Conservation (phyloP, 768 basidiomycete species). For the Lentinula guzmanii region DNA sequence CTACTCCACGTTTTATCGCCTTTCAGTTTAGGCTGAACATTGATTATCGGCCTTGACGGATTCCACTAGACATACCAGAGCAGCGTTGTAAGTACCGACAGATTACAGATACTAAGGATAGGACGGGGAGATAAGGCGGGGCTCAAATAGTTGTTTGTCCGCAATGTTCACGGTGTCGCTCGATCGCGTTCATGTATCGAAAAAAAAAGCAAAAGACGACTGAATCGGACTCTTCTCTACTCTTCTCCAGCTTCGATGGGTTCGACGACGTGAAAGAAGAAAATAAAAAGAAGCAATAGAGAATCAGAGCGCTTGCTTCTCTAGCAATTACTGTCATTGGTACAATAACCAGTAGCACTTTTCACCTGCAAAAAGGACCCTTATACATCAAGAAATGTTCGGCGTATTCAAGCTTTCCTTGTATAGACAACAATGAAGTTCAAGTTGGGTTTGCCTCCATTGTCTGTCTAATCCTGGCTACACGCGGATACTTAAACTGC, state of each 20-base stretch:
- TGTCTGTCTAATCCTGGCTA: neutral
- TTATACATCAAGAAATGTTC: neutral
- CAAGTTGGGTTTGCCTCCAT: neutral
- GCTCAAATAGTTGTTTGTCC: neutral
- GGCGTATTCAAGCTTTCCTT: neutral
- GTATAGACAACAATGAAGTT: neutral
- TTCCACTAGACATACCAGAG: too few relatives aligned
- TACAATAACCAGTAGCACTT: too few relatives aligned
- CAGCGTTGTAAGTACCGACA: too few relatives aligned
- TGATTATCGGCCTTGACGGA: neutral
- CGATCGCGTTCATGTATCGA: neutral
- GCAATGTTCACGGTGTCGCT: too few relatives aligned
- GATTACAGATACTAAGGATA: neutral
- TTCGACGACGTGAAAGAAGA: neutral
- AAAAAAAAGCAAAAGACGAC: neutral
- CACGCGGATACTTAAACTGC: too few relatives aligned
- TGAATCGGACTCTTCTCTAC: neutral
- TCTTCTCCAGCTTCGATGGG: neutral
- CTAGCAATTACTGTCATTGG: neutral
- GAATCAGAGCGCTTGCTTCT: neutral
- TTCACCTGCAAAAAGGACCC: too few relatives aligned
- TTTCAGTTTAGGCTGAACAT: neutral
- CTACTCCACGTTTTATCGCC: neutral
- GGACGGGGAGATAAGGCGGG: neutral
- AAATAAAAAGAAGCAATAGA: neutral